Evolutionary conservation across 768 basidiomycete species (phyloP).

Genomic region (Stropharia rugosoannulata): DNA sequence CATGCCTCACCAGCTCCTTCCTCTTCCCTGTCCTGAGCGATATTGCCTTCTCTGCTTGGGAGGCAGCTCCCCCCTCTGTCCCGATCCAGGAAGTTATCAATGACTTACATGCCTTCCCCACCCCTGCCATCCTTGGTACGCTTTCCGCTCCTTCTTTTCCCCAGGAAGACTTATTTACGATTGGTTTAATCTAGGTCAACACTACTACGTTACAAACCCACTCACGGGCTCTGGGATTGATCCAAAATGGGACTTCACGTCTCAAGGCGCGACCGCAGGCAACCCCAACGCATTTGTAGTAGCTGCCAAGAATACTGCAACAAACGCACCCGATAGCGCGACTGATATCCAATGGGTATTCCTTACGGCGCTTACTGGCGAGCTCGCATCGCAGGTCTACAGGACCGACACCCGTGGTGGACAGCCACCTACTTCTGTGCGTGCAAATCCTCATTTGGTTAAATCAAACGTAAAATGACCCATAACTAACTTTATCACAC

Average conservation of each 20-base stretch:
- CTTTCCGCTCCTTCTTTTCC: neutral
- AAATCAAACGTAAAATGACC: neutral
- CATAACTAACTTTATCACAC: neutral
- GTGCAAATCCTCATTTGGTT: neutral
- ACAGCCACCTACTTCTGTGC: constrained; percentile 46
- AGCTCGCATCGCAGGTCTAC: constrained; percentile 46
- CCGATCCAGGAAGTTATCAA: constrained; percentile 16
- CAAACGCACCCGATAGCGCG: constrained; percentile 33
- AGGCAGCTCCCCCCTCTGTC: constrained; percentile 17
- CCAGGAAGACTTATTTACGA: neutral
- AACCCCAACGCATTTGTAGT: constrained; percentile 40
- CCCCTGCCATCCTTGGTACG: constrained; percentile 30
- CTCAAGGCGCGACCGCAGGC: constrained; percentile 30
- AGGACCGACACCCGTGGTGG: constrained; percentile 49
- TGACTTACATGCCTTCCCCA: constrained; percentile 10
- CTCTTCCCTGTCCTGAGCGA: constrained; percentile 27
- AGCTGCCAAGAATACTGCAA: constrained; percentile 34
- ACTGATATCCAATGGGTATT: constrained; percentile 53
- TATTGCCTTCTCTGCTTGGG: constrained; percentile 17
- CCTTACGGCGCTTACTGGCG: constrained; percentile 40
- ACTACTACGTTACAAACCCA: constrained; percentile 55
- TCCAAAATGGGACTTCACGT: constrained; percentile 54
- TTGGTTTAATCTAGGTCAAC: constrained; percentile 30
- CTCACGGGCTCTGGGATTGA: constrained; percentile 34
- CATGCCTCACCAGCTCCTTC: constrained; percentile 39